A percentile compares a stretch with the other conserved stretches of the same genome.
phyloP scores from a whole-genome alignment of 108 stramenopile genomes.

The Fistulifera pelliculosa region DNA sequence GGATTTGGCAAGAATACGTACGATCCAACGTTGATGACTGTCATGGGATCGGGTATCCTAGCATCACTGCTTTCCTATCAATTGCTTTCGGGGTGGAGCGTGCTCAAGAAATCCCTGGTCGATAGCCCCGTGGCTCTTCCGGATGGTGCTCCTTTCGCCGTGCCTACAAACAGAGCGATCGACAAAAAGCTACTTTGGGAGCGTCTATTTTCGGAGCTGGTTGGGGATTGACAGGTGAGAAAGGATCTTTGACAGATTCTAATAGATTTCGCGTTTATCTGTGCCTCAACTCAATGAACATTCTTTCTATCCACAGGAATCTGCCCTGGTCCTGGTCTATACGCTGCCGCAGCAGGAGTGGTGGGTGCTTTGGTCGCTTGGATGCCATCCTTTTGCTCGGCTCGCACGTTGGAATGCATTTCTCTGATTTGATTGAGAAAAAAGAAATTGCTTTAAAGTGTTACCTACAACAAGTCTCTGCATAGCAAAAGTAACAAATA shows the following conservation, averaged over 20 bases:
- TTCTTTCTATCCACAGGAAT: too few species aligned
- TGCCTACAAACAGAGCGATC: slow-evolving; percentile 31
- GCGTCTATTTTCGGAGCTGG: slow-evolving; percentile 39
- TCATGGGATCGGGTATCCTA: slow-evolving; percentile 68
- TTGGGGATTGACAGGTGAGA: slow-evolving; percentile 34
- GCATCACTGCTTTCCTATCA: slow-evolving; percentile 53
- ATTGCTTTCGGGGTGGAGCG: slow-evolving; percentile 35
- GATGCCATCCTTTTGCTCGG: slow-evolving; percentile 27
- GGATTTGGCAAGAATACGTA: slow-evolving; percentile 44
- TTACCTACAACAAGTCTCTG: too few species aligned
- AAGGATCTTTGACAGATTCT: too few species aligned
- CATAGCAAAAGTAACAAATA: too few species aligned
- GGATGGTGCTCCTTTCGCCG: slow-evolving; percentile 13
- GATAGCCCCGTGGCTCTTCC: neutral
- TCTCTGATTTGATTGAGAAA: too few species aligned
- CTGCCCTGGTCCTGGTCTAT: slow-evolving; percentile 51
- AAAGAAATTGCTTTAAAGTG: too few species aligned
- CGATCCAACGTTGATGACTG: slow-evolving; percentile 72
- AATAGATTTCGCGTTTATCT: too few species aligned
- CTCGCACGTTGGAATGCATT: too few species aligned
- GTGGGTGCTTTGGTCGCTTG: slow-evolving; percentile 15
- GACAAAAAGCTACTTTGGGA: slow-evolving; percentile 37
- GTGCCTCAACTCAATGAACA: too few species aligned
- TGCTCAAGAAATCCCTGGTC: neutral
- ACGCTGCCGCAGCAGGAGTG: slow-evolving; percentile 22